phyloP scores from a whole-genome alignment of 2,329 filamentous ascomycete species.

The Cladosporium colombiae region DNA sequence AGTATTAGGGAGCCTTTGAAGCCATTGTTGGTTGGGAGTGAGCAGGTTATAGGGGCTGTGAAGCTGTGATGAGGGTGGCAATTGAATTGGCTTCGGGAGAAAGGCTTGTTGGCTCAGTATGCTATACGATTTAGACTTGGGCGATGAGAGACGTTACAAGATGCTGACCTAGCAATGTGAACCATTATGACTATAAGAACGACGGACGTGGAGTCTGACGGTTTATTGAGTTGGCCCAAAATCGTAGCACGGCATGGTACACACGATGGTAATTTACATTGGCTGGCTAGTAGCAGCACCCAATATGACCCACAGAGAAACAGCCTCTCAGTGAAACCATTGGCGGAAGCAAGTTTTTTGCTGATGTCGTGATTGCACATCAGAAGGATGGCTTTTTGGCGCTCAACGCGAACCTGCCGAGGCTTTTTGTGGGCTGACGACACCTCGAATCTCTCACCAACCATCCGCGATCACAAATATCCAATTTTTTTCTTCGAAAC shows the following conservation, averaged over 20 bases:
- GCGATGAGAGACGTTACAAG: neutral
- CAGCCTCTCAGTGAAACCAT: neutral
- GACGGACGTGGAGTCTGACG: neutral
- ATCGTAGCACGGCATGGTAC: neutral
- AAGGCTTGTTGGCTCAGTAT: neutral
- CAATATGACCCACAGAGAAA: neutral
- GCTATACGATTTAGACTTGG: neutral
- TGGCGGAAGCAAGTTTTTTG: neutral
- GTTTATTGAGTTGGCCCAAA: neutral
- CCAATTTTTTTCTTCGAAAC: no score
- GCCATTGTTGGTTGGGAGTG: slow-evolving; percentile 32
- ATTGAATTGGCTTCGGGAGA: neutral
- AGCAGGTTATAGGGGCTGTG: slow-evolving; percentile 27
- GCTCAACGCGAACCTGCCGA: neutral
- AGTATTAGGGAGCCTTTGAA: slow-evolving; percentile 52
- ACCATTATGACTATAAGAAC: neutral
- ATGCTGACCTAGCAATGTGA: no score
- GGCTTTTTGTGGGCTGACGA: neutral
- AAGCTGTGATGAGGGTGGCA: slow-evolving; percentile 39
- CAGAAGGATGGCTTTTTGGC: neutral
- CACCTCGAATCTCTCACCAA: neutral
- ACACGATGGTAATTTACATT: neutral
- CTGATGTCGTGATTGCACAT: neutral
- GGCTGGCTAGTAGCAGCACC: neutral
- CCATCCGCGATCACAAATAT: neutral